A percentile compares a stretch with the other conserved stretches of the same genome.
phyloP scores from a whole-genome alignment of 352 stramenopile species.

The Phytophthora pluvialis region DNA sequence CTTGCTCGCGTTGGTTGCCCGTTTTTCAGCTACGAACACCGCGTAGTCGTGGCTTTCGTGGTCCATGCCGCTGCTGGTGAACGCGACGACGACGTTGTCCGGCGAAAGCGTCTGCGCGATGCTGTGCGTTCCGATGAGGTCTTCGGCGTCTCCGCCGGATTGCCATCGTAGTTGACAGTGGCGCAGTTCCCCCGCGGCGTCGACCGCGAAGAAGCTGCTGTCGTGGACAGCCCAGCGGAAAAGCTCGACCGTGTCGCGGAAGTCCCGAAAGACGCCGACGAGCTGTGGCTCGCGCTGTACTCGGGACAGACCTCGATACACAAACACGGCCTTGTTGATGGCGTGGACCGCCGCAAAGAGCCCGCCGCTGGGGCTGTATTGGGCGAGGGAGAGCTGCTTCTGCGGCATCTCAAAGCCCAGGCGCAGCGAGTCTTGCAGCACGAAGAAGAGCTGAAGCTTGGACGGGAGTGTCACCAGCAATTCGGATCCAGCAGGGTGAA shows the following conservation, averaged over 20 bases:
- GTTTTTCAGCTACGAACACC: constrained; percentile 57
- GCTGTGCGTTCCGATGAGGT: constrained; percentile 43
- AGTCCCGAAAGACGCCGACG: constrained; percentile 51
- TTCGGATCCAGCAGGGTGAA: constrained; percentile 66
- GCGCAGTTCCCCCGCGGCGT: constrained; percentile 41
- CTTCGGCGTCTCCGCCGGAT: constrained; percentile 49
- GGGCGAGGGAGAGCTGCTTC: constrained; percentile 66
- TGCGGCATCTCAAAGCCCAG: constrained; percentile 68
- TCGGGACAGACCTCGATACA: constrained; percentile 56
- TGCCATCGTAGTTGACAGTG: constrained; percentile 48
- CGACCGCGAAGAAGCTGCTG: constrained; percentile 52
- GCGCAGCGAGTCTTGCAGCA: constrained; percentile 67
- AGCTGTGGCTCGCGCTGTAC: constrained; percentile 58
- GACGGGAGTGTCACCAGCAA: constrained; percentile 55
- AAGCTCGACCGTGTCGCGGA: constrained; percentile 43
- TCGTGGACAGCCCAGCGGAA: constrained; percentile 62
- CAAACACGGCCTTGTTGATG: constrained; percentile 46
- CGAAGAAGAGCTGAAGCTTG: constrained; percentile 67
- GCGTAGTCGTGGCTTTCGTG: constrained; percentile 62
- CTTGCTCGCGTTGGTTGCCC: not conserved
- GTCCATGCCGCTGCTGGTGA: constrained; percentile 41
- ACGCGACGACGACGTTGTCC: constrained; percentile 31
- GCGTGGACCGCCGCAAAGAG: constrained; percentile 54
- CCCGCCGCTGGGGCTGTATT: constrained; percentile 67
- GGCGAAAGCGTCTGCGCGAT: constrained; percentile 28